Base-by-base conservation (phyloP, 2,329 filamentous ascomycete genomes). In the Stachybotrys chartarum region DNA sequence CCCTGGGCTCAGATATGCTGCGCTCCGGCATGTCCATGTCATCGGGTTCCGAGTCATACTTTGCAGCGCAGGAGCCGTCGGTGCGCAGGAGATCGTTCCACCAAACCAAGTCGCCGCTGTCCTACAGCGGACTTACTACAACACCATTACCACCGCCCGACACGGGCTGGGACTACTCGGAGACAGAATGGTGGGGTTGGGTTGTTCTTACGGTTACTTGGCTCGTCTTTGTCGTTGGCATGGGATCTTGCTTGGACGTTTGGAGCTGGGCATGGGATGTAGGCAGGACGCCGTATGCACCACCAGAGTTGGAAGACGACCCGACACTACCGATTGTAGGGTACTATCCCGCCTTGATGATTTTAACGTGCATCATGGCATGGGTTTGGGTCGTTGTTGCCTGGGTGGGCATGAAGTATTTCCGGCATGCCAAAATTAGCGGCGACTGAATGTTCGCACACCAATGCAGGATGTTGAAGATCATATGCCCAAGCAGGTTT, bases 261-360 rank as follows among this genome's bases (percentile, higher is more conserved):
- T 99, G 94, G 94, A 94, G 87, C 71, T 99, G 94, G 94, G 94
- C 94, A 3, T 99, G 94, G 94, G 93, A 97, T 75, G 93, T 97
- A 2, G 93, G 93, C 50, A 91, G 93, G 70, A 97, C 91, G 39
- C 93, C 93, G 0, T 96, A 96, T 72, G 93, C 93, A 54, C 93
- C 93, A 52, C 93, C 93, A 4, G 93, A 97, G 74, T 78, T 97
- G 48, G 92, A 97, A 70, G 91, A 97, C 71, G 94, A 99, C 72
- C 87, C 89, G 7, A 97, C 93, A 3, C 73, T 99, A 64, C 94
- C 94, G 3, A 96, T 99, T 65, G 90, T 95, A 11, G 94, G 95
- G 10, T 99, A 99, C 72, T 99, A 99, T 73, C 94, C 94, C 30
- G 91, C 92, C 11, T 75, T 99, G 65, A 89, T 97, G 60, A 94